A percentile compares a stretch with the other conserved stretches of the same genome.
These are phyloP conservation scores for Fraxinus dipetala DNA, from an alignment of 305 asterid genomes.

Conservation along the genomic window DNA sequence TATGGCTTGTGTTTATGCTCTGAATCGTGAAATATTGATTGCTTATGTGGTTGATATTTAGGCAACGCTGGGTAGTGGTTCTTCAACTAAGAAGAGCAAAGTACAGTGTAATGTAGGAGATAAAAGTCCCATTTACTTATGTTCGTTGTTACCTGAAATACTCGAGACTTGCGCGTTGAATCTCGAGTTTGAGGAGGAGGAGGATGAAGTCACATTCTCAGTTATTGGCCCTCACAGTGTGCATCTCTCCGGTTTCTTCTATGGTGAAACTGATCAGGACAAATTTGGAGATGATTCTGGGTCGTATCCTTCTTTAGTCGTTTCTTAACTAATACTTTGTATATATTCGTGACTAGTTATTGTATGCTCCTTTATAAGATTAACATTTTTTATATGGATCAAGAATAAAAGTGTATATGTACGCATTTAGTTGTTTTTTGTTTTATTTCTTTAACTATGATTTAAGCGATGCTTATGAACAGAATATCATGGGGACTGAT, in stretches of 20 bases:
- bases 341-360: neutral
- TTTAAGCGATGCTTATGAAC: conserved; percentile 48
- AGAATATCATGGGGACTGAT: conserved; percentile 36
- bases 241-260: conserved; percentile 84
- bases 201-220: conserved; percentile 67
- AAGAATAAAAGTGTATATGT: neutral
- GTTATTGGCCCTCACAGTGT: conserved; percentile 64
- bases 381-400: neutral
- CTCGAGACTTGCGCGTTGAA: conserved; percentile 69
- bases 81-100: conserved; percentile 54
- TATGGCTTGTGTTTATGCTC: neutral
- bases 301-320: conserved; percentile 53
- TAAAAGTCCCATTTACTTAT: conserved; percentile 63
- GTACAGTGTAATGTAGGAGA: conserved; percentile 80
- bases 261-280: conserved; percentile 41
- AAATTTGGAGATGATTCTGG: conserved; percentile 36
- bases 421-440: neutral
- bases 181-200: conserved; percentile 77
- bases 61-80: conserved; percentile 76
- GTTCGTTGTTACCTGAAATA: conserved; percentile 67
- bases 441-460: conserved; percentile 31
- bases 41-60: conserved; percentile 29
- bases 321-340: neutral
- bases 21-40: neutral
- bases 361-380: neutral